Evolutionary conservation across 306 rosid genomes (phyloP).

Genomic region (Luffa aegyptiaca): DNA sequence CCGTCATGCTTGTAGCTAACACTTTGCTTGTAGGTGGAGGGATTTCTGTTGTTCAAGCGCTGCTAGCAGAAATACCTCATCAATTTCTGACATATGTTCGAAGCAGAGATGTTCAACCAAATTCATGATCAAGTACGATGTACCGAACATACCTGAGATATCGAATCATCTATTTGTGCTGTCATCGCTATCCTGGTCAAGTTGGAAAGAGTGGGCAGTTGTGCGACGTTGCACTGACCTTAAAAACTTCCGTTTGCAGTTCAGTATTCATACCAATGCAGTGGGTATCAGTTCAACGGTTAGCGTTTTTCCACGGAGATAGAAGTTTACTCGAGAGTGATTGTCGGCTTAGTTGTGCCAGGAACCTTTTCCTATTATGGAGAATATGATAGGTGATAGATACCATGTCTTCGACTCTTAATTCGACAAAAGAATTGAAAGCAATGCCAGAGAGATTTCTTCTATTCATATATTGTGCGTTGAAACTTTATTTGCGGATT

Average conservation of each 20-base stretch:
- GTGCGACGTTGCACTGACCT: background rate
- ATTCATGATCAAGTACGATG: slow-evolving; percentile 32
- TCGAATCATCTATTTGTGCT: slow-evolving; percentile 10
- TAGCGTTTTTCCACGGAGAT: background rate
- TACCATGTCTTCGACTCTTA: background rate
- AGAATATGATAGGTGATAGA: background rate
- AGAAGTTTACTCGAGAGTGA: background rate
- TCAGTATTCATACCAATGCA: background rate
- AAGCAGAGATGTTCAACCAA: slow-evolving; percentile 73
- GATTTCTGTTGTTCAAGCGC: slow-evolving; percentile 86
- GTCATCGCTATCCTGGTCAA: slow-evolving; percentile 17
- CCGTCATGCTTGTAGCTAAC: background rate
- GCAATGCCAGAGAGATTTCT: background rate
- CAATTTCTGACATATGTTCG: slow-evolving; percentile 88
- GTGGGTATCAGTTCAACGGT: background rate
- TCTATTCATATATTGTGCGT: background rate
- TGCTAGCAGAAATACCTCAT: slow-evolving; percentile 83
- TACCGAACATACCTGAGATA: slow-evolving; percentile 23
- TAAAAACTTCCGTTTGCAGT: background rate
- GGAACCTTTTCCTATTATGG: background rate
- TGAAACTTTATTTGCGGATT: background rate
- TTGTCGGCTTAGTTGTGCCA: background rate
- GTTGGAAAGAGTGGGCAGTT: background rate
- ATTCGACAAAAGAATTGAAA: background rate
- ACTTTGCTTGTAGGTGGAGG: slow-evolving; percentile 64